Evolutionary conservation across 345 rosid species (phyloP).

Genomic region (Euclidium syriacum): DNA sequence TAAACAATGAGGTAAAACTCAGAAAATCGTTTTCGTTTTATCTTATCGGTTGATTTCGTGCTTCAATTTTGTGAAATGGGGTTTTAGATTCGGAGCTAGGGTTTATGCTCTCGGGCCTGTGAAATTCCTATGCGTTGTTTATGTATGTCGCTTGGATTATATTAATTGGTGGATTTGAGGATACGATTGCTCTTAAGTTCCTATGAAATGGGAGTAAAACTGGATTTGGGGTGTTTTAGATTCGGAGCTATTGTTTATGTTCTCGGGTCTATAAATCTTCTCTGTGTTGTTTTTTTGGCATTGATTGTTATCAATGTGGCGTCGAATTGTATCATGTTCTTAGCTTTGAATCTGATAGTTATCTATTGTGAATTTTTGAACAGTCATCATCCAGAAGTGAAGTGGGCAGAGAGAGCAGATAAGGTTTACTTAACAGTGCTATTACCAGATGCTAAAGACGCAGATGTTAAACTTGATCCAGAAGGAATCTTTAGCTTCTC

Average conservation of each 20-base stretch:
- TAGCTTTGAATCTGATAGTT: background rate
- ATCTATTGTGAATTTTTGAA: background rate
- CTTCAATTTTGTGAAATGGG: too few relatives aligned
- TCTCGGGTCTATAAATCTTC: background rate
- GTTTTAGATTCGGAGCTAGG: too few relatives aligned
- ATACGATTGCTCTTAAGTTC: background rate
- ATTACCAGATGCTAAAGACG: slow-evolving; percentile 69
- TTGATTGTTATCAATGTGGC: background rate
- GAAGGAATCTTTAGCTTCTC: slow-evolving; percentile 71
- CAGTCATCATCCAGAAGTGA: slow-evolving; percentile 84
- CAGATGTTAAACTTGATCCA: slow-evolving; percentile 70
- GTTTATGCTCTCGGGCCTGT: too few relatives aligned
- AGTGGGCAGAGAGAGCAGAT: slow-evolving; percentile 84
- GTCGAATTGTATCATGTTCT: background rate
- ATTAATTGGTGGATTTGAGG: background rate
- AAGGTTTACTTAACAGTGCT: slow-evolving; percentile 60
- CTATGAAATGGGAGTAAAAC: background rate
- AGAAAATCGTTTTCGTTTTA: background rate
- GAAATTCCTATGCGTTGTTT: too few relatives aligned
- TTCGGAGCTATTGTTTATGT: slow-evolving; percentile 6
- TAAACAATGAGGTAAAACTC: slow-evolving; percentile 19
- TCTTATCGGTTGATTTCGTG: too few relatives aligned
- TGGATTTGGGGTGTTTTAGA: slow-evolving; percentile 8
- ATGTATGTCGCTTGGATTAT: too few relatives aligned
- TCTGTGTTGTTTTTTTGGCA: background rate